Conservation (phyloP, 1,139 yeast genomes). For the Trichomonascaceae sp. region DNA sequence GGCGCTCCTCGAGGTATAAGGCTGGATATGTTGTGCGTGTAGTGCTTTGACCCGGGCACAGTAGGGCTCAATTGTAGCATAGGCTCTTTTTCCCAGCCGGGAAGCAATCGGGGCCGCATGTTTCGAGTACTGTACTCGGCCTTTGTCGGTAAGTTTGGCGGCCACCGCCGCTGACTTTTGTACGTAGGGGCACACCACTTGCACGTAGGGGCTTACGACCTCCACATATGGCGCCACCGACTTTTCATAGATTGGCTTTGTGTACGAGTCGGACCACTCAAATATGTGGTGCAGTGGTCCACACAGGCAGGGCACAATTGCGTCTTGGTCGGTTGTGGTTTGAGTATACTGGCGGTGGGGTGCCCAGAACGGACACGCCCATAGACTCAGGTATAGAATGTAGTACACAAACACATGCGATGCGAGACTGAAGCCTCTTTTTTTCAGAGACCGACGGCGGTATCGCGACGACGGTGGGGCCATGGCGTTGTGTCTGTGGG, state of each 20-base stretch:
- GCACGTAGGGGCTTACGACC: conserved; percentile 11
- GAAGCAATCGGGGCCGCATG: conserved; percentile 12
- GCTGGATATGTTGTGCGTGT: conserved; percentile 8
- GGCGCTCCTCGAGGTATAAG: conserved; percentile 4
- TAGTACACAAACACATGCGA: conserved; percentile 18
- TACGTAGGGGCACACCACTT: not conserved
- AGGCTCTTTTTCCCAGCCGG: conserved; percentile 3
- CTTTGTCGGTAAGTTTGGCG: too few species aligned
- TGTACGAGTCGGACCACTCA: conserved; percentile 9
- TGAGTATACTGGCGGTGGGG: conserved; percentile 5
- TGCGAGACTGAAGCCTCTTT: too few species aligned
- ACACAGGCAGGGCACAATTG: conserved; percentile 12
- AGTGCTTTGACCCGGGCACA: conserved; percentile 6
- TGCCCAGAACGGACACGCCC: conserved; percentile 17
- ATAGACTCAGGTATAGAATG: conserved; percentile 14
- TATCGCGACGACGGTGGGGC: too few species aligned
- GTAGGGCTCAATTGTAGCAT: conserved; percentile 8
- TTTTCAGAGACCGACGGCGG: too few species aligned
- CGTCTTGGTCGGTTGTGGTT: conserved; percentile 1
- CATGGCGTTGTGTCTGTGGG: too few species aligned
- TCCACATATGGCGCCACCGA: conserved; percentile 15
- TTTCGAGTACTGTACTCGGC: conserved; percentile 8
- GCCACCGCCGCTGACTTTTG: too few species aligned
- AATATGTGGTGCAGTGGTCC: conserved; percentile 12
- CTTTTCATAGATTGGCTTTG: conserved; percentile 10